A percentile compares a stretch with the other conserved stretches of the same genome.
Evolutionary conservation across 2,329 filamentous ascomycete species (phyloP).

Genomic region (Trichoderma brevicompactum): DNA sequence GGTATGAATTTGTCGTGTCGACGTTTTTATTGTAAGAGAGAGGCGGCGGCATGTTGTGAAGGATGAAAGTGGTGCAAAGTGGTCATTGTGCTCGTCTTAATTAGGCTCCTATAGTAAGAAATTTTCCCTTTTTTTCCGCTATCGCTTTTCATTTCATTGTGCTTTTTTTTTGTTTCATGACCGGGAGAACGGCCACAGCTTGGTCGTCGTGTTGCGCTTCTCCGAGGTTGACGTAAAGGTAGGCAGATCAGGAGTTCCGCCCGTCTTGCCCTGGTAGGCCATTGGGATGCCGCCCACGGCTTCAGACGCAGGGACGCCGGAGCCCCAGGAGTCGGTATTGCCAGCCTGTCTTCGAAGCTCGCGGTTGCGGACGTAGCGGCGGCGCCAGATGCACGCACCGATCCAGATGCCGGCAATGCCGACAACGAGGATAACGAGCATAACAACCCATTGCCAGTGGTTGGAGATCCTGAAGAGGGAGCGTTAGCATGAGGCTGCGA

Average conservation of each 20-base stretch:
- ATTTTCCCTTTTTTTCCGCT: not conserved
- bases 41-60: not conserved
- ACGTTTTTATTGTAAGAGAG: not conserved
- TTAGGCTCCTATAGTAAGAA: slow-evolving; percentile 9
- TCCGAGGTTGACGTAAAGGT: slow-evolving; percentile 20
- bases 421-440: slow-evolving; percentile 75
- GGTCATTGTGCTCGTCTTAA: slow-evolving; percentile 23
- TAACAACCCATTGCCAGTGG: slow-evolving; percentile 81
- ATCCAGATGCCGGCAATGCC: slow-evolving; percentile 70
- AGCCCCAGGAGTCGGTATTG: slow-evolving; percentile 44
- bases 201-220: slow-evolving; percentile 25
- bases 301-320: slow-evolving; percentile 34
- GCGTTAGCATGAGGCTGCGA: not conserved
- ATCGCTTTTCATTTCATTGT: not conserved
- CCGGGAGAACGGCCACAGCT: slow-evolving; percentile 20
- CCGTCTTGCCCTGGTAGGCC: slow-evolving; percentile 29
- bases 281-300: slow-evolving; percentile 35
- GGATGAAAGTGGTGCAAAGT: not conserved
- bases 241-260: not conserved
- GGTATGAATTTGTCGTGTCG: not conserved
- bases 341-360: slow-evolving; percentile 56
- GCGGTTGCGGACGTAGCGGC: slow-evolving; percentile 72
- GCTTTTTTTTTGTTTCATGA: not conserved
- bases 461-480: slow-evolving; percentile 59
- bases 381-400: slow-evolving; percentile 71